Evolutionary conservation across 139 green algal genomes (phyloP), one percentile per base, ranked within the genome.

Genomic region (Marvania coccoides): DNA sequence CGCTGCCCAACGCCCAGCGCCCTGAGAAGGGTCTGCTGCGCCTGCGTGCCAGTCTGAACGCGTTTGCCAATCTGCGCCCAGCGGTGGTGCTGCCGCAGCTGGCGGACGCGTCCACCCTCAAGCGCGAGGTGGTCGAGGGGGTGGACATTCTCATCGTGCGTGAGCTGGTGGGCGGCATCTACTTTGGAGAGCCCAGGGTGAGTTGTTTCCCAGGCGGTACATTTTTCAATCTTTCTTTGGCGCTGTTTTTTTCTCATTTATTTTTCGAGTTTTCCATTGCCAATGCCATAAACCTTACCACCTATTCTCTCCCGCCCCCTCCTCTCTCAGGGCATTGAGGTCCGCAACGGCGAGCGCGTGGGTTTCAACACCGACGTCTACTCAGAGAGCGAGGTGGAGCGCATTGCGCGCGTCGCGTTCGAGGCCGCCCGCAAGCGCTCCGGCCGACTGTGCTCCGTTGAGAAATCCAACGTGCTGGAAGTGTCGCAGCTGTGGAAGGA

Each of bases 71-170:
- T 73, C 83, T 99, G 61, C 84, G 94, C 2, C 94, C 94, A 24
- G 94, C 94, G n/a, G 83, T 91, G 23, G 91, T 99, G 47, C 81
- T 90, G 37, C 80, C 77, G 1, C 86, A 94, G 77, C 87, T 99
- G 15, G 88, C 89, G 13, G 90, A 96, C 65, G 88, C 89, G 26
- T 98, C 92, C 24, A 88, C 87, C 2, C 83, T 98, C 13, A 98
- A 98, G 79, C 69, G 73, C 5, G 90, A 97, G 71, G 80, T 99
- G 33, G 91, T 99, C 12, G 80, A 90, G 71, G 94, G 94, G 1
- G 89, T 96, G 34, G 94, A 99, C 80, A 98, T 99, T 82, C 88
- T 99, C 70, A 97, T 99, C 48, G 91, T 99, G 45, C 74, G 94
- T 2, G 94, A 99, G 81, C 88, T 99, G 29, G 91, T 93, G 23